Conservation (phyloP, 345 rosid genomes). For the Xanthoceras sorbifolium region DNA sequence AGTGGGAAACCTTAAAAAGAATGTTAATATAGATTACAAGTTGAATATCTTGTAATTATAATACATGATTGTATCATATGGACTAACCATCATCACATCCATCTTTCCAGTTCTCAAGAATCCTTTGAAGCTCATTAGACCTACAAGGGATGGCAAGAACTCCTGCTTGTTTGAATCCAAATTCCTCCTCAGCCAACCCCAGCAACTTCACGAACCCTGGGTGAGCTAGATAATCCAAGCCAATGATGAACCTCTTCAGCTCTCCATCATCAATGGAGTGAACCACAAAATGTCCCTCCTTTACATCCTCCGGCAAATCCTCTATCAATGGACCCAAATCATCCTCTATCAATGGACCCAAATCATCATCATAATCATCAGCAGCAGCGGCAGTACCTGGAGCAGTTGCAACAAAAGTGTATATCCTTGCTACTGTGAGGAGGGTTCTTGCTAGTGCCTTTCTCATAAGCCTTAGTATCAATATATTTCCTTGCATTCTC, state of each 20-base stretch:
- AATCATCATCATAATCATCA: not conserved
- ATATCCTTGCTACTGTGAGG: not conserved
- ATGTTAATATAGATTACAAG: not conserved
- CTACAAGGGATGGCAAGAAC: conserved; percentile 28
- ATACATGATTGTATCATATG: not conserved
- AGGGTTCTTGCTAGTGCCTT: conserved; percentile 5
- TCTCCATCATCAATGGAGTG: conserved; percentile 10
- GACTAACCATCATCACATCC: not conserved
- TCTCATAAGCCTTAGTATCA: conserved; percentile 11
- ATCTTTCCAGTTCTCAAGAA: conserved; percentile 9
- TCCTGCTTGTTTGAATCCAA: conserved; percentile 23
- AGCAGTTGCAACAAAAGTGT: not conserved
- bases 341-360: too few relatives aligned
- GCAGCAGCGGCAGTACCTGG: not conserved
- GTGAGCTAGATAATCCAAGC: conserved; percentile 20
- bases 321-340: conserved; percentile 1
- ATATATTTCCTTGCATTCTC: not conserved
- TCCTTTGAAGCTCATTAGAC: conserved; percentile 16
- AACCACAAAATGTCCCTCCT: conserved; percentile 30
- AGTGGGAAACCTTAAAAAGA: not conserved
- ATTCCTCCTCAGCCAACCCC: conserved; percentile 28
- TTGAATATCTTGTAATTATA: not conserved
- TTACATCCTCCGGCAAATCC: conserved; percentile 14
- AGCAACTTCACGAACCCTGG: conserved; percentile 28
- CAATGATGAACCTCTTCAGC: conserved; percentile 23